These are phyloP conservation scores for Trypanosoma lewisi DNA, from an alignment of 208 protist genomes.

Conservation along the genomic window DNA sequence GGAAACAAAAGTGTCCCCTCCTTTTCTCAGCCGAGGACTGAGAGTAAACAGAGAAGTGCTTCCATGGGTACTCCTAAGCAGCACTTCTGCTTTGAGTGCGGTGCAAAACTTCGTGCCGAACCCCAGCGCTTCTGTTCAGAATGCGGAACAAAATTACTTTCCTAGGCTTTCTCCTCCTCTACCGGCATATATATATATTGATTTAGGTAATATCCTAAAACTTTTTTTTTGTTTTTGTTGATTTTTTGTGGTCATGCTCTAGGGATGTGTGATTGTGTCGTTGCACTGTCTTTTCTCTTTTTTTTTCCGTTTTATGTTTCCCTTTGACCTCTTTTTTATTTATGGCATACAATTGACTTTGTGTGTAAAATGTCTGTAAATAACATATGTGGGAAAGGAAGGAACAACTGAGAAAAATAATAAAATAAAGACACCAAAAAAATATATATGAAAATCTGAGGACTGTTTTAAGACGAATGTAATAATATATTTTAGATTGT, in stretches of 20 bases:
- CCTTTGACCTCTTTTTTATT: not conserved
- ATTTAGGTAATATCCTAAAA: too few relatives aligned
- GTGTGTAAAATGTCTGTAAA: too few relatives aligned
- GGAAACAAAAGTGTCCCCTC: slow-evolving; percentile 9
- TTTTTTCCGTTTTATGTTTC: slow-evolving; percentile 20
- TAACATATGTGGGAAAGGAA: too few relatives aligned
- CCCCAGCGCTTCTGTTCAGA: slow-evolving; percentile 57
- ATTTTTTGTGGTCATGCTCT: slow-evolving; percentile 8
- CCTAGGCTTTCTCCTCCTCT: not conserved
- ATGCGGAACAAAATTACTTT: slow-evolving; percentile 56
- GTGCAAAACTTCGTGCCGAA: slow-evolving; percentile 27
- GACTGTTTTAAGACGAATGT: too few relatives aligned
- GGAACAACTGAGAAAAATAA: too few relatives aligned
- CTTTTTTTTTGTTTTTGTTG: slow-evolving; percentile 11
- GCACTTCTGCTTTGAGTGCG: slow-evolving; percentile 71
- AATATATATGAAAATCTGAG: too few relatives aligned
- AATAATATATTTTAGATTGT: too few relatives aligned
- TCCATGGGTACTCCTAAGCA: not conserved
- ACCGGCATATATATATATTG: slow-evolving; percentile 8
- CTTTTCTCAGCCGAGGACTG: not conserved
- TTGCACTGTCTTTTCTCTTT: too few relatives aligned
- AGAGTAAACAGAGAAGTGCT: not conserved
- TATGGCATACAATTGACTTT: too few relatives aligned
- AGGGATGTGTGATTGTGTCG: too few relatives aligned
- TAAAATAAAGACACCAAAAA: too few relatives aligned